Percentiles rank a stretch among this genome's conserved stretches.
Evolutionary conservation across 2,329 filamentous ascomycete genomes (phyloP).

Genomic region (Colletotrichum tropicale): DNA sequence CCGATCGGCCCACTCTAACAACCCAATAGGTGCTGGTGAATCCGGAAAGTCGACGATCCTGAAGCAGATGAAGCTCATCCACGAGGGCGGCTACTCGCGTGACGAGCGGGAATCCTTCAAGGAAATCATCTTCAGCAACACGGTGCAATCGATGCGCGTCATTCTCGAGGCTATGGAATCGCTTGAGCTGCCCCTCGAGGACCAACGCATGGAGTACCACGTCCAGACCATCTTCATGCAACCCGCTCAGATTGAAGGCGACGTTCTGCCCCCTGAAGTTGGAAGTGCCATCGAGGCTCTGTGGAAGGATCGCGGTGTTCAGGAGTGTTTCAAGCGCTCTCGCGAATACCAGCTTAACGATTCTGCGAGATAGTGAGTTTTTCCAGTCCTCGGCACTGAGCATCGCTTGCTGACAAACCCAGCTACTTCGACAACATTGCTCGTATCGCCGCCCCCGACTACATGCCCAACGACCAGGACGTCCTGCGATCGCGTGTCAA

Average conservation of each 20-base stretch:
- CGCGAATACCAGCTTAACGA: slow-evolving; percentile 97
- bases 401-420: background rate
- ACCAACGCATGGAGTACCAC: slow-evolving; percentile 93
- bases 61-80: slow-evolving; percentile 99
- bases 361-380: slow-evolving; percentile 88
- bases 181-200: slow-evolving; percentile 81
- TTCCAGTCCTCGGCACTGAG: slow-evolving; percentile 30
- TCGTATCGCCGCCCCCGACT: slow-evolving; percentile 88
- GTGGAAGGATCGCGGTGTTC: slow-evolving; percentile 92
- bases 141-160: slow-evolving; percentile 72
- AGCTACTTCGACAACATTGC: slow-evolving; percentile 97
- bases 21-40: slow-evolving; percentile 85
- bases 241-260: slow-evolving; percentile 93
- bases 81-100: slow-evolving; percentile 97
- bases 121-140: slow-evolving; percentile 75
- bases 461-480: slow-evolving; percentile 94
- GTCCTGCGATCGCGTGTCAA: slow-evolving; percentile 95
- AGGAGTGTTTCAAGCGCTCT: slow-evolving; percentile 94
- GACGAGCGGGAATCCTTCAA: slow-evolving; percentile 78
- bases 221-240: slow-evolving; percentile 99
- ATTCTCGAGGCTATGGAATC: slow-evolving; percentile 74
- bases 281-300: slow-evolving; percentile 90
- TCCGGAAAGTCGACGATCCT: slow-evolving; percentile 94
- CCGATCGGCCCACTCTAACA: background rate
- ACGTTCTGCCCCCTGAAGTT: slow-evolving; percentile 92